Conservation (phyloP, 495 filamentous ascomycete genomes). For the Penicillium salamii region DNA sequence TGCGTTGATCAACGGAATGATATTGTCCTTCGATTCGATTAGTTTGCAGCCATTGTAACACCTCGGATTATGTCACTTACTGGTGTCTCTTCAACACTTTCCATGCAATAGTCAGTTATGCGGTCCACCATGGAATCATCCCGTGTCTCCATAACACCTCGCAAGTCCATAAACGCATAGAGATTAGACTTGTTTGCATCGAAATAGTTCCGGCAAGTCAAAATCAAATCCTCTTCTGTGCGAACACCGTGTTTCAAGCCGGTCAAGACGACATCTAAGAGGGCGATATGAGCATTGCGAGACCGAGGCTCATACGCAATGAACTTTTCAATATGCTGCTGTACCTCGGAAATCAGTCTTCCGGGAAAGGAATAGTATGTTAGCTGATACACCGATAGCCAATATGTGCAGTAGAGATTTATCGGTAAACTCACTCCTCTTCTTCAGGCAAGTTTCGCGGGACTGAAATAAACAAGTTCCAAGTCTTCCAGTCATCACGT, state of each 20-base stretch:
- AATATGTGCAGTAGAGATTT: too few species aligned
- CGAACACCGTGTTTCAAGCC: slow-evolving; percentile 28
- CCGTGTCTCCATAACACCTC: slow-evolving; percentile 35
- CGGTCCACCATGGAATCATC: slow-evolving; percentile 28
- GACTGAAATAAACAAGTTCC: slow-evolving; percentile 42
- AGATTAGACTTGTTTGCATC: slow-evolving; percentile 47
- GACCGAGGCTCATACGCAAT: slow-evolving; percentile 37
- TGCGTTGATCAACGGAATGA: slow-evolving; percentile 48
- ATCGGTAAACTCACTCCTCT: slow-evolving; percentile 29
- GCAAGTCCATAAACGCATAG: slow-evolving; percentile 54
- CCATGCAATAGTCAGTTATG: slow-evolving; percentile 23
- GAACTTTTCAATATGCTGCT: slow-evolving; percentile 35
- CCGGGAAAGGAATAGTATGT: background rate
- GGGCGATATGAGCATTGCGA: slow-evolving; percentile 49
- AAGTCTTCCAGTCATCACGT: slow-evolving; percentile 57
- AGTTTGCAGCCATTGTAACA: background rate
- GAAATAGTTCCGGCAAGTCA: slow-evolving; percentile 48
- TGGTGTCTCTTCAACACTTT: slow-evolving; percentile 24
- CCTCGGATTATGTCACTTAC: slow-evolving; percentile 24
- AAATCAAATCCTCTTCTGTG: slow-evolving; percentile 34
- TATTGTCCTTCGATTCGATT: slow-evolving; percentile 12
- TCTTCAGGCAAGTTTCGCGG: slow-evolving; percentile 24
- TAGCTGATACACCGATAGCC: background rate
- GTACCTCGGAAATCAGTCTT: slow-evolving; percentile 32
- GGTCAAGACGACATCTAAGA: slow-evolving; percentile 26